Conservation (phyloP, 202 grass and related monocot species). For the Schoenoplectus tabernaemontani region DNA sequence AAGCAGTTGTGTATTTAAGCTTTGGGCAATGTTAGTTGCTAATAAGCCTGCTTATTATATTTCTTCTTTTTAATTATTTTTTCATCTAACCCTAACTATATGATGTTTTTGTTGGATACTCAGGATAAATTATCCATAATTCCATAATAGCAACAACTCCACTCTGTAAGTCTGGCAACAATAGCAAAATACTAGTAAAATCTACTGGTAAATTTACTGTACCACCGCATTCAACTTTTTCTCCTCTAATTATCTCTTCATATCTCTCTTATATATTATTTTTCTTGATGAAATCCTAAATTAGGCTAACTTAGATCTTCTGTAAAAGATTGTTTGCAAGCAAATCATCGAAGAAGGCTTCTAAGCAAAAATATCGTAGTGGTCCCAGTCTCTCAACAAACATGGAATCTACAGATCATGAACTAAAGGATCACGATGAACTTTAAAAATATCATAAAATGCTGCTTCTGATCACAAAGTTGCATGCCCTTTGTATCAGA, state of each 20-base stretch:
- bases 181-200: background rate
- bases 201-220: background rate
- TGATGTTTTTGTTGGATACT: too few species aligned
- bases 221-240: background rate
- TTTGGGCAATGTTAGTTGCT: background rate
- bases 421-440: constrained; percentile 18
- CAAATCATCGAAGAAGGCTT: too few species aligned
- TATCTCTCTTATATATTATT: background rate
- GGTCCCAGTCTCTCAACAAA: background rate
- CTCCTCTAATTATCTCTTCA: background rate
- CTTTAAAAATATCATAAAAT: constrained; percentile 31
- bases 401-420: background rate
- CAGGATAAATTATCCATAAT: background rate
- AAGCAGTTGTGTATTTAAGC: too few species aligned
- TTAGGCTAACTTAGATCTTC: background rate
- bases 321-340: too few species aligned
- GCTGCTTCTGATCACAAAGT: constrained; percentile 30
- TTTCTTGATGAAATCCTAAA: background rate
- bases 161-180: background rate
- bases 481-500: constrained; percentile 25
- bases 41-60: background rate
- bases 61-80: background rate
- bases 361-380: too few species aligned
- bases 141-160: background rate
- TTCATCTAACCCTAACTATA: background rate